Base-by-base conservation (phyloP, 1,284 basidiomycete species). In the Heterobasidion parviporum region DNA sequence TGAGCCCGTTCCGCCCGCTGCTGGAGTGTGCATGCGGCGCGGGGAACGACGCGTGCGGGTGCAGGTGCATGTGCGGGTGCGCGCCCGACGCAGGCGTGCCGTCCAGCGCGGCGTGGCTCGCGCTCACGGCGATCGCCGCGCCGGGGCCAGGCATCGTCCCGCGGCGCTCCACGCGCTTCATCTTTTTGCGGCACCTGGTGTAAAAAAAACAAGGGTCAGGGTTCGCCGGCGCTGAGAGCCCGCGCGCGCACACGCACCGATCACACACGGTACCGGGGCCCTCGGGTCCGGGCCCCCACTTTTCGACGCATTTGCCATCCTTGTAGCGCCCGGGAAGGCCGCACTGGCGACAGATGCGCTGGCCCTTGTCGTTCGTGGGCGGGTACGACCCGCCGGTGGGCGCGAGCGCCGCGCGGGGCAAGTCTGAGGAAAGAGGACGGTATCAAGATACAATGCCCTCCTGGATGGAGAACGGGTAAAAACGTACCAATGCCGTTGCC, bases 211-310 rank as follows among this genome's bases (percentile, higher is more conserved):
- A 26, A 26, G 26, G 26, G 26, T 26, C 26, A 44, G 50, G 38
- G 14, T 46, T 51, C 50, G 49, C 20, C 46, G 48, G 36, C n/a
- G 44, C 10, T 9, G 10, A 50, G 34, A 51, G 41, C 55, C 45
- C 26, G 26, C 26, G 26, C 26, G 26, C 26, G 26, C 26, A 26
- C 26, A 26, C 26, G 26, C 64, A 83, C 77, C 87, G 72, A 74
- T 91, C 89, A 64, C 89, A 91, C 0, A 91, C 89, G 0, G 88
- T 91, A 20, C 89, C 89, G 47, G 87, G 87, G 0, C 89, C 88
- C 69, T 85, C 80, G 52, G 88, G 88, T 2, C 89, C 89, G 14
- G 89, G 89, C 2, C 88, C 89, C 89, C 89, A 91, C 68, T 91
- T 91, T 65, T 91, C 89, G 48, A 91, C 86, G 64, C 89, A 91